Conservation (phyloP, 2,329 filamentous ascomycete species). For the Monosporascus sp. region DNA sequence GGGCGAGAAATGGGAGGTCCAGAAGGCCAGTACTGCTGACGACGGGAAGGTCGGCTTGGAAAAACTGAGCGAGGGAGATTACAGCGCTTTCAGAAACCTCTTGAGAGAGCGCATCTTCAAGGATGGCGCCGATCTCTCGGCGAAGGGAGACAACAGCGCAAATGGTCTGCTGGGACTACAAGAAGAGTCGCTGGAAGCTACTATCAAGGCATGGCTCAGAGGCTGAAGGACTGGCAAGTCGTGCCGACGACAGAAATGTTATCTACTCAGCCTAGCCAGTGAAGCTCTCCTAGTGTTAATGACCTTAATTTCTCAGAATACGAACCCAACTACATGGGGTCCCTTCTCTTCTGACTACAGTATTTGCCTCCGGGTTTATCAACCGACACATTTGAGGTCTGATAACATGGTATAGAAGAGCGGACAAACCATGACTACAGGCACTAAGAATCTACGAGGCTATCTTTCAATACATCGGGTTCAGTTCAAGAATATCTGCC, state of each 20-base stretch:
- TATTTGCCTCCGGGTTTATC: too few relatives aligned
- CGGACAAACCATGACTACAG: too few relatives aligned
- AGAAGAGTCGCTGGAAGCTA: slow-evolving; percentile 18
- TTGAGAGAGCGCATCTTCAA: slow-evolving; percentile 15
- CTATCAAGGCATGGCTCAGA: slow-evolving; percentile 16
- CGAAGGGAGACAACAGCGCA: slow-evolving; percentile 14
- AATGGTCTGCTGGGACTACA: slow-evolving; percentile 18
- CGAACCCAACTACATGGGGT: too few relatives aligned
- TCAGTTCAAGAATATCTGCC: neutral
- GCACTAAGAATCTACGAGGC: too few relatives aligned
- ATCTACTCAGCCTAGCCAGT: neutral
- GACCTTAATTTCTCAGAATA: too few relatives aligned
- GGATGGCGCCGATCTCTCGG: slow-evolving; percentile 19
- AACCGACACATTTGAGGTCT: too few relatives aligned
- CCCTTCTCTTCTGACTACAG: too few relatives aligned
- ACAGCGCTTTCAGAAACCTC: slow-evolving; percentile 22
- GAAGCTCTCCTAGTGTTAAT: too few relatives aligned
- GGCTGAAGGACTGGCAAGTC: slow-evolving; percentile 1
- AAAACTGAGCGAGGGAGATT: slow-evolving; percentile 36
- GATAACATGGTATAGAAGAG: too few relatives aligned
- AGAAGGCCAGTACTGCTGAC: slow-evolving; percentile 27
- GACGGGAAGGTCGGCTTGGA: slow-evolving; percentile 32
- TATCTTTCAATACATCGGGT: too few relatives aligned
- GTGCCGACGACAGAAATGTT: neutral
- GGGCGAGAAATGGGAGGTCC: slow-evolving; percentile 44